Conservation (phyloP, 2,329 filamentous ascomycete species). For the Salinomyces thailandicus region DNA sequence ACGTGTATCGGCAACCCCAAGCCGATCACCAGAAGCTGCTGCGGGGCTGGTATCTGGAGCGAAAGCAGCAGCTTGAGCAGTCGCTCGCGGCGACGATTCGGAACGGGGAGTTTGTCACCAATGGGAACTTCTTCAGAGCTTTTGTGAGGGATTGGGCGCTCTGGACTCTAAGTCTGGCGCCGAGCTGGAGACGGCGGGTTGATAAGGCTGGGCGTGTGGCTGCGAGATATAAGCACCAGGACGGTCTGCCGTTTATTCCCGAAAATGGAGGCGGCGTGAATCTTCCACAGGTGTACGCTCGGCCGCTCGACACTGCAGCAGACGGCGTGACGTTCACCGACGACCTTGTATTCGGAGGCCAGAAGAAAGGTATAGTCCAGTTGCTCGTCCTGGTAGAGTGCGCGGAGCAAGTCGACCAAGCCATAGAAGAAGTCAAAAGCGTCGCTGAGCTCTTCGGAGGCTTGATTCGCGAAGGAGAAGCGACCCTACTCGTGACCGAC, state of each 20-base stretch:
- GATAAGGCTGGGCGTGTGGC: not conserved
- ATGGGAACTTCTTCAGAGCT: not conserved
- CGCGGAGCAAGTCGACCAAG: not conserved
- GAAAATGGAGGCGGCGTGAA: not conserved
- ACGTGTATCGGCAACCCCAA: not conserved
- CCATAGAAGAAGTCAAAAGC: not conserved
- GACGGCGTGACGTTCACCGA: constrained; percentile 2
- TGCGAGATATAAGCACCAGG: not conserved
- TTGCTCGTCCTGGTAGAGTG: constrained; percentile 1
- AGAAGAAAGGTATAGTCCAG: constrained; percentile 3
- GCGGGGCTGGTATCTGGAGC: constrained; percentile 5
- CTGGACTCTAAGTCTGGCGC: constrained; percentile 1
- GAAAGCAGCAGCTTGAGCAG: constrained; percentile 6
- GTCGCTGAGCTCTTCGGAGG: not conserved
- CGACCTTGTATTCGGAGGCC: constrained; percentile 2
- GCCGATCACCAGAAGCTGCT: not conserved
- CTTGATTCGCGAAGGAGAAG: constrained; percentile 2
- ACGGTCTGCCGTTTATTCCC: constrained; percentile 3
- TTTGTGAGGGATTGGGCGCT: constrained; percentile 1
- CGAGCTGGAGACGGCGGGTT: not conserved
- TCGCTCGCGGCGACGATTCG: constrained; percentile 5
- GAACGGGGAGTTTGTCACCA: constrained; percentile 2
- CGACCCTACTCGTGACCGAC: constrained; percentile 1
- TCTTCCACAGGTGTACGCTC: constrained; percentile 2
- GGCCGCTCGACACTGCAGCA: not conserved